phyloP scores from a whole-genome alignment of 257 asterid species.

The Perilla frutescens region DNA sequence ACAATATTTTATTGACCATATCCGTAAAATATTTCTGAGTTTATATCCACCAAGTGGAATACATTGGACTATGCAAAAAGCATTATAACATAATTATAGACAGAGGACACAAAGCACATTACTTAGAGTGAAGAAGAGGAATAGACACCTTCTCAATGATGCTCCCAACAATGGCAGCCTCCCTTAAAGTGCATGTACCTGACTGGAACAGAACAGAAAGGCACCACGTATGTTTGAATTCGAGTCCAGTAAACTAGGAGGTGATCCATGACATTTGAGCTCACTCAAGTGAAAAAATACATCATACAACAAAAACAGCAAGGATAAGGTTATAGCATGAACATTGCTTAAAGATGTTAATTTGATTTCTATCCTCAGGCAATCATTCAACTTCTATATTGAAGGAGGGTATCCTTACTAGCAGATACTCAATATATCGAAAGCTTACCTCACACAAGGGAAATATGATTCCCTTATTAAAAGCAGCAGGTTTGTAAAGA shows the following conservation, averaged over 20 bases:
- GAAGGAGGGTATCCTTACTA: not conserved
- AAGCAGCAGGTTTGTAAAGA: constrained; percentile 85
- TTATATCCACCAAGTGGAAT: not conserved
- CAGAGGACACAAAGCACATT: not conserved
- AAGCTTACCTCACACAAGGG: constrained; percentile 84
- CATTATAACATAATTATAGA: not conserved
- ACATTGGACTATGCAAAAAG: not conserved
- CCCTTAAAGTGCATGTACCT: constrained; percentile 81
- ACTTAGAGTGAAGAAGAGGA: constrained; percentile 96
- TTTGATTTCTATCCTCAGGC: too few relatives aligned
- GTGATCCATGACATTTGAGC: too few relatives aligned
- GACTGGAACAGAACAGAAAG: constrained; percentile 57
- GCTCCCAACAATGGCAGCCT: constrained; percentile 91
- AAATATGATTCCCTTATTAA: constrained; percentile 84
- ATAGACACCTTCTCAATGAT: constrained; percentile 82
- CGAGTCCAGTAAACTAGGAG: too few relatives aligned
- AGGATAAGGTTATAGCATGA: too few relatives aligned
- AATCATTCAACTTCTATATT: too few relatives aligned
- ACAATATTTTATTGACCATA: not conserved
- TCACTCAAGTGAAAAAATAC: too few relatives aligned
- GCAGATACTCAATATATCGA: constrained; percentile 8
- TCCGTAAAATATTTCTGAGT: not conserved
- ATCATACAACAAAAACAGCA: too few relatives aligned
- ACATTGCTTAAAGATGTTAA: too few relatives aligned
- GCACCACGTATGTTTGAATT: too few relatives aligned